Base-by-base conservation (phyloP, 2,329 filamentous ascomycete genomes). In the Hymenoscyphus occultus region DNA sequence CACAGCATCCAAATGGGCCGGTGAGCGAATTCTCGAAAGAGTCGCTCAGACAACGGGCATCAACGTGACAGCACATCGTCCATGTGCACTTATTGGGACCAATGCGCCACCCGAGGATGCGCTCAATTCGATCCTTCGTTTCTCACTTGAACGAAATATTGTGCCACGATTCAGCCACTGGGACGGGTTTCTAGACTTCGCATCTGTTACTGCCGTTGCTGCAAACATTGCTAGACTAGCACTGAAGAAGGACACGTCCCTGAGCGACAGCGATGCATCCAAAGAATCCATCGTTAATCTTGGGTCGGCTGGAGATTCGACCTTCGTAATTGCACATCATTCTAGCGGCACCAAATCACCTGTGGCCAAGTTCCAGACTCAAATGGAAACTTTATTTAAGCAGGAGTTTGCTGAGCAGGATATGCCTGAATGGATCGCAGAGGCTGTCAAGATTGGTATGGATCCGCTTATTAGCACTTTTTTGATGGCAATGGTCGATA, bases 161-260 rank as follows among this genome's bases (percentile, higher is more conserved):
- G 48, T 56, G 10, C 48, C 48, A 9, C 48, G 48, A 12, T 28
- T 56, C n/a, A 56, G 48, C 10, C 10, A 16, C n/a, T 9, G 10
- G 48, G 22, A 19, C 9, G 48, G 48, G 3, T 56, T 56, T 16
- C 16, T 56, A 9, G 48, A 56, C n/a, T 56, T 56, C n/a, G 48
- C 48, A 10, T 16, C 48, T 14, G 48, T 56, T 19, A 16, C 16
- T 56, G 48, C 78, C 0, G 79, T 78, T 0, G 71, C 76, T 2
- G 75, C 16, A 16, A 28, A 56, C 9, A 56, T 56, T 56, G 48
- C n/a, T 10, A 9, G n/a, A 10, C n/a, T 28, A 12, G 48, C 48
- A 28, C 48, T 56, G 48, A 19, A 56, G 16, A 56, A 28, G 5
- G 16, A 56, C n/a, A 28, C 3, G 28, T 28, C 28, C 28, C 28